phyloP scores from a whole-genome alignment of 192 early-diverging fungal genomes.

The Rhizophagus sp. region DNA sequence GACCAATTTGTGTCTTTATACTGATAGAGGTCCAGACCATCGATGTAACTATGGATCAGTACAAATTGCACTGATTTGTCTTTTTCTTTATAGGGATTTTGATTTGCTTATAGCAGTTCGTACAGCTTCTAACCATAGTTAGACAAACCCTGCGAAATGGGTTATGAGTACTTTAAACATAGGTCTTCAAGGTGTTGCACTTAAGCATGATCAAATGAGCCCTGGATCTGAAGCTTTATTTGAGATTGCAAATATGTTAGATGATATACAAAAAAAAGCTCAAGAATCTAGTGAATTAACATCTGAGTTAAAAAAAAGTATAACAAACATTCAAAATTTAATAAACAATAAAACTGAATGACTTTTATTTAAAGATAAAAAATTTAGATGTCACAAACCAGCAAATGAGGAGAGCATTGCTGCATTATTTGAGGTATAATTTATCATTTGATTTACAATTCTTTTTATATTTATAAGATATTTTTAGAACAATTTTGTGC shows the following conservation, averaged over 20 bases:
- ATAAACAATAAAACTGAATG: not conserved
- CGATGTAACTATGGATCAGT: too few relatives aligned
- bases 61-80: not conserved
- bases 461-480: not conserved
- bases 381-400: not conserved
- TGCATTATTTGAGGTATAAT: not conserved
- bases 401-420: not conserved
- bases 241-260: not conserved
- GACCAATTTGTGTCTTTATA: not conserved
- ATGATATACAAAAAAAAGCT: not conserved
- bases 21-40: too few relatives aligned
- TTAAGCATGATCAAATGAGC: not conserved
- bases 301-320: not conserved
- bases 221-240: not conserved
- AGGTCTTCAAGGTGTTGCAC: not conserved
- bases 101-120: not conserved
- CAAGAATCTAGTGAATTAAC: not conserved
- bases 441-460: not conserved
- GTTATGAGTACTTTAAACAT: constrained; percentile 1
- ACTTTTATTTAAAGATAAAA: not conserved
- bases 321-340: not conserved
- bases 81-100: not conserved
- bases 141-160: not conserved
- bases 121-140: not conserved
- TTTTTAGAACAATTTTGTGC: not conserved